phyloP scores from a whole-genome alignment of 176 grass and related monocot species.

The Aegilops tauschii region DNA sequence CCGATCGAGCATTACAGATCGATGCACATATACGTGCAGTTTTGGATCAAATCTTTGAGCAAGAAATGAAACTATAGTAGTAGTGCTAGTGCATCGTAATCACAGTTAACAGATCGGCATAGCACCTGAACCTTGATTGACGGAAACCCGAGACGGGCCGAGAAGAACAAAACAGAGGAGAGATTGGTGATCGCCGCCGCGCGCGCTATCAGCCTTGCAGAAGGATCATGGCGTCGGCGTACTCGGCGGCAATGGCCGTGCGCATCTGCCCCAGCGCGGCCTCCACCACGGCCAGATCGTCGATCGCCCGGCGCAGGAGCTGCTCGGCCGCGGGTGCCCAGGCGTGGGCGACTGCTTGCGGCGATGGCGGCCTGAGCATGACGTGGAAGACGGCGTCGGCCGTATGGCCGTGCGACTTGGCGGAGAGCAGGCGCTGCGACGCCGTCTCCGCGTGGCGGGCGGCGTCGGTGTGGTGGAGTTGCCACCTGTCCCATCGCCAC shows the following conservation, averaged over 20 bases:
- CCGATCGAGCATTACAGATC: neutral
- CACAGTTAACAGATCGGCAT: too few species aligned
- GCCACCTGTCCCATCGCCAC: neutral
- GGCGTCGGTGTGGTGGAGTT: neutral
- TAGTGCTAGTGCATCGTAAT: too few species aligned
- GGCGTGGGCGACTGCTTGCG: neutral
- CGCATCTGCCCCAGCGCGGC: neutral
- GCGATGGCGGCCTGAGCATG: neutral
- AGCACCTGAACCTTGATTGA: too few species aligned
- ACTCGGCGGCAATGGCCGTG: neutral
- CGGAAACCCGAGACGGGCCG: too few species aligned
- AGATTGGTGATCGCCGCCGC: neutral
- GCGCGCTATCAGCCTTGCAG: neutral
- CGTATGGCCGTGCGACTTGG: neutral
- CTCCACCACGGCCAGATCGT: neutral
- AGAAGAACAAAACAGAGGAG: neutral
- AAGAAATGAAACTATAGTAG: too few species aligned
- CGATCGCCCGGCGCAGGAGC: neutral
- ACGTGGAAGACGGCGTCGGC: rapidly evolving
- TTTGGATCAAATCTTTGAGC: too few species aligned
- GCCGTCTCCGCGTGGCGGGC: neutral
- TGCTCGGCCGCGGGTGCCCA: neutral
- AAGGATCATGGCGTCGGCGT: neutral
- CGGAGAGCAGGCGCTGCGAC: neutral
- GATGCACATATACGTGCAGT: neutral